Conservation (phyloP, 306 rosid species). For the Spatholobus suberectus region DNA sequence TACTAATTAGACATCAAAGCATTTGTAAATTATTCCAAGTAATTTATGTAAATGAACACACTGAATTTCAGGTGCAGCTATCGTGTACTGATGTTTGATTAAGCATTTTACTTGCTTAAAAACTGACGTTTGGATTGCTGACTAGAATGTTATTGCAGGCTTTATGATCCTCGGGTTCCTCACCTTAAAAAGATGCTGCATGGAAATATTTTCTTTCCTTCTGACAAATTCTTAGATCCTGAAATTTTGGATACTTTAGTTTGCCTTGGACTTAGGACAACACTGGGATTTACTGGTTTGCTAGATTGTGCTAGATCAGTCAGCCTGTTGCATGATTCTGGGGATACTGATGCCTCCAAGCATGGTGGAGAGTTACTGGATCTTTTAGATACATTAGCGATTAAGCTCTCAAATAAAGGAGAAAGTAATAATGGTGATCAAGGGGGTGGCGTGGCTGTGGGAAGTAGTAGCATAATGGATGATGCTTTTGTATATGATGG, state of each 20-base stretch:
- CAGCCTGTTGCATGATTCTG: slow-evolving; percentile 66
- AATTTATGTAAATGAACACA: slow-evolving; percentile 15
- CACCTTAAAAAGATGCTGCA: slow-evolving; percentile 71
- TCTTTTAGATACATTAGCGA: slow-evolving; percentile 66
- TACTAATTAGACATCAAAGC: background rate
- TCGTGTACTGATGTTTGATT: slow-evolving; percentile 29
- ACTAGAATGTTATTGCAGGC: slow-evolving; percentile 70
- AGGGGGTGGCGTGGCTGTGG: slow-evolving; percentile 38
- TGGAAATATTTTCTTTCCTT: slow-evolving; percentile 76
- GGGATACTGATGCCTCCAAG: slow-evolving; percentile 58
- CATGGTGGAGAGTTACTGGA: slow-evolving; percentile 66
- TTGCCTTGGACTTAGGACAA: slow-evolving; percentile 81
- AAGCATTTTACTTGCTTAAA: slow-evolving; percentile 20
- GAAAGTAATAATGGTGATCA: slow-evolving; percentile 55
- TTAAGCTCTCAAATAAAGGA: slow-evolving; percentile 60
- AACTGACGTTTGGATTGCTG: slow-evolving; percentile 29
- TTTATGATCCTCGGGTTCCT: slow-evolving; percentile 92
- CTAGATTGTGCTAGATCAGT: slow-evolving; percentile 95
- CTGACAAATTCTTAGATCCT: slow-evolving; percentile 70
- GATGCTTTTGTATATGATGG: slow-evolving; percentile 44
- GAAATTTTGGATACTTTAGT: slow-evolving; percentile 77
- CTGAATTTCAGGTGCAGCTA: slow-evolving; percentile 24
- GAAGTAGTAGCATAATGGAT: slow-evolving; percentile 36
- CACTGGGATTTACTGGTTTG: slow-evolving; percentile 87
- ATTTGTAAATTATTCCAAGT: background rate